Percentiles rank a stretch among this genome's conserved stretches.
Conservation (phyloP, 1,139 yeast genomes). For the Scheffersomyces insectosa region DNA sequence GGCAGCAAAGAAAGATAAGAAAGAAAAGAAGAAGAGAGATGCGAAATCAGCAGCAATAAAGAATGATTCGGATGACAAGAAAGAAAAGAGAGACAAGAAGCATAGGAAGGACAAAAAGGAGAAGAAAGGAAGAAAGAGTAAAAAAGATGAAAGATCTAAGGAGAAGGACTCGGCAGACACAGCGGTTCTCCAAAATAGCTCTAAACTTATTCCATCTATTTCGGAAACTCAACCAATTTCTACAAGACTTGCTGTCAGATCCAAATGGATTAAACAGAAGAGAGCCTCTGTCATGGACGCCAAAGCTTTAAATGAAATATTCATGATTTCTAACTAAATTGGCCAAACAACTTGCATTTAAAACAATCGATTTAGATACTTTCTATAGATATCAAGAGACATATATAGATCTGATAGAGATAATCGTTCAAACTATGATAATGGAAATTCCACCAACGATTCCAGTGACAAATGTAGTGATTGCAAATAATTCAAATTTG, state of each 20-base stretch:
- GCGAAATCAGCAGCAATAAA: conserved; percentile 14
- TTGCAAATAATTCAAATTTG: conserved; percentile 30
- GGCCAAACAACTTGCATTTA: neutral
- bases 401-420: neutral
- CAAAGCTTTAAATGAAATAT: conserved; percentile 85
- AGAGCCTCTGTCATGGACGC: conserved; percentile 89
- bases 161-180: conserved; percentile 20
- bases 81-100: conserved; percentile 26
- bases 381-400: neutral
- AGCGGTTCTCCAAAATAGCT: conserved; percentile 6
- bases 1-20: conserved; percentile 22
- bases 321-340: conserved; percentile 66
- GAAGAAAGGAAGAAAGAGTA: conserved; percentile 15
- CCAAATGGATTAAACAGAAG: conserved; percentile 85
- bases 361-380: neutral
- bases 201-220: conserved; percentile 4
- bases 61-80: conserved; percentile 29
- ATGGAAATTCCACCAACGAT: conserved; percentile 42
- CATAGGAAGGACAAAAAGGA: conserved; percentile 21
- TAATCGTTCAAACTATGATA: conserved; percentile 26
- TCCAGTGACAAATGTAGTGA: conserved; percentile 33
- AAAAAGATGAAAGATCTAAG: conserved; percentile 16
- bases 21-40: conserved; percentile 26
- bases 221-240: conserved; percentile 33
- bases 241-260: conserved; percentile 75